phyloP scores from a whole-genome alignment of 257 asterid genomes.

The Scutellaria galericulata region DNA sequence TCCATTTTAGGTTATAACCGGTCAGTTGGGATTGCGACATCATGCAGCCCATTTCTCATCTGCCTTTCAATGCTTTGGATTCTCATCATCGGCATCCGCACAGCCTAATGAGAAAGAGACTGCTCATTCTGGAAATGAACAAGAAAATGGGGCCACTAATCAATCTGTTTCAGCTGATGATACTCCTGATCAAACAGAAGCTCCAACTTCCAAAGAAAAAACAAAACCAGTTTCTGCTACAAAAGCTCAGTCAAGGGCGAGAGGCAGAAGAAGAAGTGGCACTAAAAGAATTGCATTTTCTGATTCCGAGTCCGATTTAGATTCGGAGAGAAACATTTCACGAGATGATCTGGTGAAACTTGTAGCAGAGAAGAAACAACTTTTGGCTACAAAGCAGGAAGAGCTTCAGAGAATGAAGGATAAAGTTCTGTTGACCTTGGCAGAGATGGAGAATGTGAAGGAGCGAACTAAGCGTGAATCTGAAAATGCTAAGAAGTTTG shows the following conservation, averaged over 20 bases:
- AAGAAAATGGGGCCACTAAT: conserved; percentile 34
- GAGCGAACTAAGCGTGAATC: conserved; percentile 80
- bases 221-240: conserved; percentile 53
- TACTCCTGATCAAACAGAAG: conserved; percentile 40
- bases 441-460: conserved; percentile 82
- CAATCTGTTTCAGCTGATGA: conserved; percentile 42
- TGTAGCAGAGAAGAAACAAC: conserved; percentile 62
- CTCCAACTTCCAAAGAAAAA: conserved; percentile 45
- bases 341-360: conserved; percentile 74
- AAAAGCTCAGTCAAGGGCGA: conserved; percentile 35
- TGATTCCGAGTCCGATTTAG: conserved; percentile 62
- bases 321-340: conserved; percentile 58
- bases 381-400: conserved; percentile 52
- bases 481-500: conserved; percentile 74
- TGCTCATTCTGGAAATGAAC: conserved; percentile 46
- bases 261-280: conserved; percentile 41
- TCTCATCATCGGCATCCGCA: conserved; percentile 70
- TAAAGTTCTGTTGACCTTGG: conserved; percentile 68
- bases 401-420: conserved; percentile 70
- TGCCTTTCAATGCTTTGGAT: conserved; percentile 49
- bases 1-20: conserved; percentile 43
- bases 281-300: conserved; percentile 54
- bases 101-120: conserved; percentile 53
- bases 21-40: conserved; percentile 44
- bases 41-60: conserved; percentile 43